Evolutionary conservation across 1,139 yeast genomes (phyloP).

Genomic region (Kluyveromyces sp.): DNA sequence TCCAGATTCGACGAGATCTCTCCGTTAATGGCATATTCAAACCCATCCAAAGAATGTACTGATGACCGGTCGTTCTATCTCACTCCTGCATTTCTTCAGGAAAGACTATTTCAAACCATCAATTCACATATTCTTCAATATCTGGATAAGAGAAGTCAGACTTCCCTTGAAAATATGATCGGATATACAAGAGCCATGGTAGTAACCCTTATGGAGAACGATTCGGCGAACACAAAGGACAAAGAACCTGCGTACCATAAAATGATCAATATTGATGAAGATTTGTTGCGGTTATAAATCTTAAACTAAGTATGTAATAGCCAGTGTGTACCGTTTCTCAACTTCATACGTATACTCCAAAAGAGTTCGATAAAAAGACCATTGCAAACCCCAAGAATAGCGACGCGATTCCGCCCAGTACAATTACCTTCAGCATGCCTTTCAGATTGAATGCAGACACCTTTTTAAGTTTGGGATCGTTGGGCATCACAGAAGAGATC

Average conservation of each 20-base stretch:
- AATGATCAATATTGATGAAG: slow-evolving; percentile 28
- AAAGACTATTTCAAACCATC: slow-evolving; percentile 26
- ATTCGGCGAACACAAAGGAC: slow-evolving; percentile 12
- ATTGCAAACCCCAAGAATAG: slow-evolving; percentile 24
- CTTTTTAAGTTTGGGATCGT: slow-evolving; percentile 7
- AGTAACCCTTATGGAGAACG: slow-evolving; percentile 19
- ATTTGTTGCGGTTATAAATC: slow-evolving; percentile 21
- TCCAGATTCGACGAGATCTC: slow-evolving; percentile 39
- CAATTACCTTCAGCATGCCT: slow-evolving; percentile 16
- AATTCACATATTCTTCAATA: slow-evolving; percentile 23
- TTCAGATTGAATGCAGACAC: slow-evolving; percentile 10
- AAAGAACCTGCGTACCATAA: slow-evolving; percentile 25
- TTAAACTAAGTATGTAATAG: background rate
- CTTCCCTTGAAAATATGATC: slow-evolving; percentile 26
- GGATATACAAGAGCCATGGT: slow-evolving; percentile 30
- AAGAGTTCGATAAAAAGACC: slow-evolving; percentile 26
- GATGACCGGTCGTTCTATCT: slow-evolving; percentile 24
- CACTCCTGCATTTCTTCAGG: slow-evolving; percentile 26
- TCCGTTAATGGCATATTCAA: slow-evolving; percentile 45
- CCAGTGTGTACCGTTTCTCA: background rate
- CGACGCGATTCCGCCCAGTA: slow-evolving; percentile 22
- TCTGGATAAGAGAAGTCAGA: slow-evolving; percentile 25
- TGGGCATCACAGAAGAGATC: slow-evolving; percentile 11
- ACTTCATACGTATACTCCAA: slow-evolving; percentile 28
- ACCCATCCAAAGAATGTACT: slow-evolving; percentile 35